Evolutionary conservation across 768 basidiomycete species (phyloP), one percentile per base, ranked within the genome.

Genomic region (Rhizopogon roseolus): DNA sequence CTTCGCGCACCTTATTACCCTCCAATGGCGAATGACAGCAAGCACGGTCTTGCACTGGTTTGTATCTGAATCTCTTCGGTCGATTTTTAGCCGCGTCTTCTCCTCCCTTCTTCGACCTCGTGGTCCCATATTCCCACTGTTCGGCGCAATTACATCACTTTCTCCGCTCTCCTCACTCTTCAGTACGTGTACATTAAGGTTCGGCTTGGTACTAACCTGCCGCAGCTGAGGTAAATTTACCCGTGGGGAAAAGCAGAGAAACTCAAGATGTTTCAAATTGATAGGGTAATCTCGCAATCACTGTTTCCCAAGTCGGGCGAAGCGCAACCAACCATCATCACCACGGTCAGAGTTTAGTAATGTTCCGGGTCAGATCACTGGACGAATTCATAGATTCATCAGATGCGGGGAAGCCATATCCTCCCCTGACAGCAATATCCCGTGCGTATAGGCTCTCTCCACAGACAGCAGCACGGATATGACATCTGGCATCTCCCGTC

Each of bases 21-120:
- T 37, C 53, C 66, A 68, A 62, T 64, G 62, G 59, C 50, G 57
- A 44, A 49, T 52, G 19, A 54, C 60, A 66, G 55, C 68, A 66
- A 59, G 68, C 55, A 54, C 41, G n/a, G 48, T 42, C 49, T 52
- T 48, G 16, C 14, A 13, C 29, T 41, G 57, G 49, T 54, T 62
- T 27, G 7, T 51, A 27, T 32, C 22, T 45, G 7, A 49, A 27
- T 32, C 22, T 45, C 3, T 55, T 7, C 9, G 51, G 32, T 29
- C 40, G 29, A 29, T 50, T 5, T 52, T 49, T 50, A 52, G 51
- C 51, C 41, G 27, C 52, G 25, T 22, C n/a, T 22, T 45, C 52
- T 54, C 42, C 14, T 37, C 32, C 14, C 6, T 37, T 25, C 32
- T 38, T 6, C 37, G 13, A 37, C 11, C 36, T 41, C 42, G 52